phyloP scores from a whole-genome alignment of 1,284 basidiomycete species.

The Tilletia setariae region DNA sequence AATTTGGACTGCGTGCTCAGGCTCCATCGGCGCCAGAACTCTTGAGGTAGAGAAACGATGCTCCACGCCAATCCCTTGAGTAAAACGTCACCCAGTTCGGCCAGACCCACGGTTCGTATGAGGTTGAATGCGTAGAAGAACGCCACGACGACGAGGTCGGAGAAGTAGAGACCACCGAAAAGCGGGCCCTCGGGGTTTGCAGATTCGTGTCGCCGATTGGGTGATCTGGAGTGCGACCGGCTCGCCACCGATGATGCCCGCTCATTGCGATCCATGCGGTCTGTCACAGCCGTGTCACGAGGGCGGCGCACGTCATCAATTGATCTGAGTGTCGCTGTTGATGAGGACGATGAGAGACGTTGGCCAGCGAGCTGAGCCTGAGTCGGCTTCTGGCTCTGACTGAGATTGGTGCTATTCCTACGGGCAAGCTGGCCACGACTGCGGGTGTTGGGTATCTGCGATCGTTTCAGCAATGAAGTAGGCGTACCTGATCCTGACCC shows the following conservation, averaged over 20 bases:
- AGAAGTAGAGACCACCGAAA: conserved; percentile 48
- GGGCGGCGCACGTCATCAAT: background rate
- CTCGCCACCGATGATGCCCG: background rate
- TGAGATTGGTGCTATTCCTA: conserved; percentile 10
- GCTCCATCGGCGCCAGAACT: conserved; percentile 9
- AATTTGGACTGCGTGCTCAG: background rate
- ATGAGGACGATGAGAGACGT: background rate
- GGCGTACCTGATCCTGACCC: background rate
- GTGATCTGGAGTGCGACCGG: background rate
- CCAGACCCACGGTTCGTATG: conserved; percentile 41
- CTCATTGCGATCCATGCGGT: background rate
- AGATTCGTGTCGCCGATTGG: background rate
- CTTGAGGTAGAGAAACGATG: background rate
- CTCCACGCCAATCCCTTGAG: conserved; percentile 30
- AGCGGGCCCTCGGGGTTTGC: conserved; percentile 22
- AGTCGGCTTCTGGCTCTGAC: background rate
- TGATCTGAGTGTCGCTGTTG: background rate
- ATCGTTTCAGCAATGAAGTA: background rate
- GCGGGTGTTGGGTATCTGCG: conserved; percentile 9
- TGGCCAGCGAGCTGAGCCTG: background rate
- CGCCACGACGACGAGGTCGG: conserved; percentile 46
- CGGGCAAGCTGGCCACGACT: conserved; percentile 13
- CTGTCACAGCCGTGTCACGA: too few species aligned
- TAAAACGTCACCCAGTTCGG: conserved; percentile 45
- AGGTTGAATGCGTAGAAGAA: conserved; percentile 45